Conservation (phyloP, 805 yeast genomes). For the Pichia cephalocereana region DNA sequence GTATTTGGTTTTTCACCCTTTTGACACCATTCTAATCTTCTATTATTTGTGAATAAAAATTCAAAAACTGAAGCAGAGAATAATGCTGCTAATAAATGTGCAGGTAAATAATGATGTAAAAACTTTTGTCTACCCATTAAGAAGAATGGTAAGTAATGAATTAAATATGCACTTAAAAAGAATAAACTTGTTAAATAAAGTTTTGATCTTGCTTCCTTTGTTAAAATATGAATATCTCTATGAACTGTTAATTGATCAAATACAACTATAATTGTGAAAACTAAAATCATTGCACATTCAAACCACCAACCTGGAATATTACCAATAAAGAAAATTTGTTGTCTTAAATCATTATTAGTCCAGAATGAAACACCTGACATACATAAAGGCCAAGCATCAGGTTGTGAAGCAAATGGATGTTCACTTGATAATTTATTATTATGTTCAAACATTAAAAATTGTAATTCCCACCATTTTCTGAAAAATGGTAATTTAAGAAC, state of each 20-base stretch:
- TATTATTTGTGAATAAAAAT: conserved; percentile 56
- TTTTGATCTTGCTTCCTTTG: conserved; percentile 54
- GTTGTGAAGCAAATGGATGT: conserved; percentile 94
- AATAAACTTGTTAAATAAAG: conserved; percentile 75
- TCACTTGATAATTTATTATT: conserved; percentile 79
- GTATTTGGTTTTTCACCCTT: conserved; percentile 16
- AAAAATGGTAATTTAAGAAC: conserved; percentile 63
- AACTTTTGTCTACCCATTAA: conserved; percentile 90
- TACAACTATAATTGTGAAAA: conserved; percentile 52
- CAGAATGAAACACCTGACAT: conserved; percentile 92
- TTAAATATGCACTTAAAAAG: conserved; percentile 76
- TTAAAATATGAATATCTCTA: conserved; percentile 53
- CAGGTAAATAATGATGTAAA: conserved; percentile 91
- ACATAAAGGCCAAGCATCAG: conserved; percentile 85
- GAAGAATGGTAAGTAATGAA: conserved; percentile 87
- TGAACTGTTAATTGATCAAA: conserved; percentile 74
- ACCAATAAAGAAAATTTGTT: conserved; percentile 86
- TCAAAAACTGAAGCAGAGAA: conserved; percentile 78
- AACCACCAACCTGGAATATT: conserved; percentile 89
- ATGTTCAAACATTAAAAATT: conserved; percentile 80
- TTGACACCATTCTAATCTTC: conserved; percentile 16
- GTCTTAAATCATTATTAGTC: conserved; percentile 58
- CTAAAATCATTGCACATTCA: conserved; percentile 54
- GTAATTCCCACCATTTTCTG: conserved; percentile 84
- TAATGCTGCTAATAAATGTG: conserved; percentile 81